Evolutionary conservation across 1,284 basidiomycete species (phyloP), one percentile per base, ranked within the genome.

Genomic region (Coniophora puteana): DNA sequence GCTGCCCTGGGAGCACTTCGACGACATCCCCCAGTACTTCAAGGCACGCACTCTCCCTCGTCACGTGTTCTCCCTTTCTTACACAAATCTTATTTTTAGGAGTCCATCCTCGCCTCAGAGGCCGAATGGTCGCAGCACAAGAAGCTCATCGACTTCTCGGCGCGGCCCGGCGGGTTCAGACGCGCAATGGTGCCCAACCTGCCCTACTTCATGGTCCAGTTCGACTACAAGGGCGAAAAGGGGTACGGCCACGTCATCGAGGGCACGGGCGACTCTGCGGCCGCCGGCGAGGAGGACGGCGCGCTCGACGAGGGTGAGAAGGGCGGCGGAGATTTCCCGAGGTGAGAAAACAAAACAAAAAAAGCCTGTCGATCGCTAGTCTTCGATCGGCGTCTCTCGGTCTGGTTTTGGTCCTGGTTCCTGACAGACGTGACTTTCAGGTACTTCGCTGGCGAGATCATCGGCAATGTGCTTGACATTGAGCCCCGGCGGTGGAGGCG

Each of bases 171-270:
- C 17, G 92, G 92, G 4, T 96, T 96, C 69, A 72, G 93, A 34
- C 76, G 93, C 1, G 82, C 89, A 26, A 89, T 99, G 83, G 95
- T 99, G 5, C 83, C 94, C 2, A 93, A 97, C 54, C 66, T 99
- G 31, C 96, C 96, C 0, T 99, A 99, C 67, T 99, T 99, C 59
- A 94, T 94, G 86, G 89, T 99, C 1, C 89, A 93, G 55, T 99
- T 94, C 66, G 96, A 99, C 65, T 79, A 99, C 67, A 94, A 93
- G 56, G 94, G 95, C 22, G 92, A 95, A 64, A 93, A 90, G 59
- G 93, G 93, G 1, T 99, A 93, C 58, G 96, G 96, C 0, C 96
- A 99, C 62, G 88, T 97, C 43, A 95, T 97, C 46, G 93, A 97
- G 60, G 93, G 93, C 1, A 77, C 80, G 1, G 82, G 78, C 18